phyloP scores from a whole-genome alignment of 1,139 yeast species.

The Yamadazyma friedrichii region DNA sequence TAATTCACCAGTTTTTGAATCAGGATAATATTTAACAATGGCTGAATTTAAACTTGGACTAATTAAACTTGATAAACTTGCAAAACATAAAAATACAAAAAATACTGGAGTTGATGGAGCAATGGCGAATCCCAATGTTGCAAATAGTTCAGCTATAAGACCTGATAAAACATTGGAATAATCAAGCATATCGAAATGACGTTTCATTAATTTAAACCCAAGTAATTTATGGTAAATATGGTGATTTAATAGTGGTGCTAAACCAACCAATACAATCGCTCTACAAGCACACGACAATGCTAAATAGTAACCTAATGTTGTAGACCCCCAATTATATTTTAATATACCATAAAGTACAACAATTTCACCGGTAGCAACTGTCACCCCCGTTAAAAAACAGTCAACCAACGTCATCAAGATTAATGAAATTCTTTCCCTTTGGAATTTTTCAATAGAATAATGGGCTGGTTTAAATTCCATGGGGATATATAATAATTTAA shows the following conservation, averaged over 20 bases:
- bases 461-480: conserved; percentile 21
- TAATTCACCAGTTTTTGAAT: conserved; percentile 38
- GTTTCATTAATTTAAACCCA: conserved; percentile 35
- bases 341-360: conserved; percentile 55
- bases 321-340: conserved; percentile 57
- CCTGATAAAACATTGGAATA: conserved; percentile 30
- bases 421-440: conserved; percentile 30
- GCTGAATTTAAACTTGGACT: conserved; percentile 35
- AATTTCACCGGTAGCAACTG: conserved; percentile 38
- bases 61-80: conserved; percentile 42
- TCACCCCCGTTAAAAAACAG: conserved; percentile 34
- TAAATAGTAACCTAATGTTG: conserved; percentile 55
- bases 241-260: conserved; percentile 33
- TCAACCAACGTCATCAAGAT: conserved; percentile 45
- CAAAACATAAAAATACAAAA: conserved; percentile 18
- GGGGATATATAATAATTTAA: conserved; percentile 40
- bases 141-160: conserved; percentile 34
- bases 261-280: conserved; percentile 28
- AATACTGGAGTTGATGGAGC: conserved; percentile 16
- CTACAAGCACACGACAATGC: conserved; percentile 50
- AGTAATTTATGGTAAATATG: conserved; percentile 25
- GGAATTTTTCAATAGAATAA: conserved; percentile 13
- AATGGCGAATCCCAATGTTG: conserved; percentile 28
- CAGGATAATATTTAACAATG: conserved; percentile 39
- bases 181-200: conserved; percentile 57